These are phyloP conservation scores for Narthecium ossifragum DNA, from an alignment of 106 monocot species.

Conservation along the genomic window DNA sequence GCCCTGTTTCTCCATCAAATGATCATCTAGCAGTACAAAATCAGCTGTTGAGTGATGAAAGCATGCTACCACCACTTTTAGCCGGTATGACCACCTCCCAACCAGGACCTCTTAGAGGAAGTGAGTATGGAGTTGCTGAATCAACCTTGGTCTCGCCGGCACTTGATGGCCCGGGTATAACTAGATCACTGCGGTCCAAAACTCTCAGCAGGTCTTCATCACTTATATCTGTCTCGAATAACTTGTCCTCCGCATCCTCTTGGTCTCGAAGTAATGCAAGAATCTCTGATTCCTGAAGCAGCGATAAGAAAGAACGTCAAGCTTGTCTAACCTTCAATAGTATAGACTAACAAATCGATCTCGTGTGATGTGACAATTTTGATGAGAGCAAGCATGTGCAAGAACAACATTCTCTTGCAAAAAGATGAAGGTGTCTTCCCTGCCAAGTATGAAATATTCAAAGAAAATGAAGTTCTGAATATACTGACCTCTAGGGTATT, in stretches of 20 bases:
- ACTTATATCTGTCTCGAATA: slow-evolving; percentile 66
- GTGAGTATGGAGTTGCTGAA: not conserved
- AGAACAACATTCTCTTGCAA: too few relatives aligned
- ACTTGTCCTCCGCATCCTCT: slow-evolving; percentile 68
- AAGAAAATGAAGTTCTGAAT: too few relatives aligned
- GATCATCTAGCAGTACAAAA: too few relatives aligned
- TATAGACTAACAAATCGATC: too few relatives aligned
- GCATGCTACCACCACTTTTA: slow-evolving; percentile 54
- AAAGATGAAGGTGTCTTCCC: too few relatives aligned
- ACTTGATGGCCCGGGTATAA: not conserved
- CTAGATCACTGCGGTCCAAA: slow-evolving; percentile 72
- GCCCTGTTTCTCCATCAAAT: too few relatives aligned
- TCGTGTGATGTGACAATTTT: too few relatives aligned
- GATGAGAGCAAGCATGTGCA: too few relatives aligned
- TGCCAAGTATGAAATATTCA: too few relatives aligned
- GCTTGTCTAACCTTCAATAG: too few relatives aligned
- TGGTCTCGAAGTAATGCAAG: slow-evolving; percentile 73
- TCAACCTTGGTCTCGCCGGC: not conserved
- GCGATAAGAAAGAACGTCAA: not conserved
- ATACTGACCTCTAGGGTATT: slow-evolving; percentile 59
- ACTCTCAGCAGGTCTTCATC: slow-evolving; percentile 67
- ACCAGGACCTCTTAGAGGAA: slow-evolving; percentile 78
- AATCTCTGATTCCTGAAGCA: slow-evolving; percentile 61
- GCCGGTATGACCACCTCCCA: slow-evolving; percentile 87
- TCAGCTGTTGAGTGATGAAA: slow-evolving; percentile 65